Conservation (phyloP, 352 stramenopile genomes). For the Pythium aquatile region DNA sequence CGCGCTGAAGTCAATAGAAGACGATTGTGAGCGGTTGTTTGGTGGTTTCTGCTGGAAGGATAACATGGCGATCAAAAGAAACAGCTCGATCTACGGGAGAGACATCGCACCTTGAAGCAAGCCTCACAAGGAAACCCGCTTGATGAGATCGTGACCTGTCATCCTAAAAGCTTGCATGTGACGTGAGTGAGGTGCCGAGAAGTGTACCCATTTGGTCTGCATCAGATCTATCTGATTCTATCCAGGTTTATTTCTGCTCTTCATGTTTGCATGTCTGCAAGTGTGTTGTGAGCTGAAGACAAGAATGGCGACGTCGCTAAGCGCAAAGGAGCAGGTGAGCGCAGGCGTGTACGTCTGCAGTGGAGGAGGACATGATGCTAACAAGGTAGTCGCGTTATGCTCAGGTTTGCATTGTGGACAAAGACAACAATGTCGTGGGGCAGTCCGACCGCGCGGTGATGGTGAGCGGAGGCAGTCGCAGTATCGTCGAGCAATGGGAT, state of each 20-base stretch:
- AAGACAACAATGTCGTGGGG: constrained; percentile 77
- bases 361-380: background rate
- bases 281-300: background rate
- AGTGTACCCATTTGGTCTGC: background rate
- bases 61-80: background rate
- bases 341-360: background rate
- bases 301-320: constrained; percentile 35
- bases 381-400: background rate
- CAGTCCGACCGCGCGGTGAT: constrained; percentile 81
- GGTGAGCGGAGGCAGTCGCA: constrained; percentile 29
- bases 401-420: constrained; percentile 84
- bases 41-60: too few species aligned
- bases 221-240: background rate
- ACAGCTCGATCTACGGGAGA: too few species aligned
- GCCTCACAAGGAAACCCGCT: too few species aligned
- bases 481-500: too few species aligned
- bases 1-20: background rate
- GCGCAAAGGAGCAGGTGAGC: constrained; percentile 54
- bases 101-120: too few species aligned
- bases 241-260: background rate
- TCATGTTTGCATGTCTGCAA: background rate
- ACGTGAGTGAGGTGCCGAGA: background rate
- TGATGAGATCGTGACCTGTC: too few species aligned
- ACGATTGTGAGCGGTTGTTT: background rate
- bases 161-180: too few species aligned